Evolutionary conservation across 164 flowering plant genomes (phyloP).

Genomic region (Platanus orientalis): DNA sequence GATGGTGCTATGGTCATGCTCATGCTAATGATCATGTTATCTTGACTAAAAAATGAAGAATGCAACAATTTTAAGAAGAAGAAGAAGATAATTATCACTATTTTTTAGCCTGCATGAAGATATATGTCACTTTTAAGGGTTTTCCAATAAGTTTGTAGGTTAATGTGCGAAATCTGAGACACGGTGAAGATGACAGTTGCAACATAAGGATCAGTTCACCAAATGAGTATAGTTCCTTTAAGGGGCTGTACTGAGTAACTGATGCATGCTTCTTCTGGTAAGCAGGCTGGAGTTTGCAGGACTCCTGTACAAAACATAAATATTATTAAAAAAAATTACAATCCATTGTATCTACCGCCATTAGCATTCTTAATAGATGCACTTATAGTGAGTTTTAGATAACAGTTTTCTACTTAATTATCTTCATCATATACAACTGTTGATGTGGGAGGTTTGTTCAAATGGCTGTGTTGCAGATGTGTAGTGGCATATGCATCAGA

Average conservation of each 20-base stretch:
- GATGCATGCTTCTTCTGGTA: background rate
- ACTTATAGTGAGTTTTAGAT: background rate
- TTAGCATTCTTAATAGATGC: background rate
- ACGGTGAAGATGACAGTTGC: background rate
- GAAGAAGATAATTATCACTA: too few relatives aligned
- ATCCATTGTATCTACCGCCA: background rate
- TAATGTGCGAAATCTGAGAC: background rate
- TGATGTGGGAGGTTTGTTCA: conserved; percentile 8
- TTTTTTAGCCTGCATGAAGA: too few relatives aligned
- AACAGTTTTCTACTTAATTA: background rate
- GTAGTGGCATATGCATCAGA: conserved; percentile 89
- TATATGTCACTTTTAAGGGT: too few relatives aligned
- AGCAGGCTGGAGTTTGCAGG: too few relatives aligned
- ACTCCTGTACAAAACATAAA: background rate
- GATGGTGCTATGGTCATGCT: background rate
- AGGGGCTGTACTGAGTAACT: too few relatives aligned
- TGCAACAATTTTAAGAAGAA: background rate
- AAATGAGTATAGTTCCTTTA: too few relatives aligned
- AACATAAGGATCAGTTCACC: background rate
- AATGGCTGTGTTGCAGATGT: conserved; percentile 59
- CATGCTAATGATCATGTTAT: background rate
- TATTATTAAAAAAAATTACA: background rate
- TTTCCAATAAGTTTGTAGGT: too few relatives aligned
- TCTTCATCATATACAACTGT: background rate
- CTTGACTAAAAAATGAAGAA: too few relatives aligned